Evolutionary conservation across 2,329 filamentous ascomycete species (phyloP), one percentile per base, ranked within the genome.

Genomic region (Trichoderma simmonsii): DNA sequence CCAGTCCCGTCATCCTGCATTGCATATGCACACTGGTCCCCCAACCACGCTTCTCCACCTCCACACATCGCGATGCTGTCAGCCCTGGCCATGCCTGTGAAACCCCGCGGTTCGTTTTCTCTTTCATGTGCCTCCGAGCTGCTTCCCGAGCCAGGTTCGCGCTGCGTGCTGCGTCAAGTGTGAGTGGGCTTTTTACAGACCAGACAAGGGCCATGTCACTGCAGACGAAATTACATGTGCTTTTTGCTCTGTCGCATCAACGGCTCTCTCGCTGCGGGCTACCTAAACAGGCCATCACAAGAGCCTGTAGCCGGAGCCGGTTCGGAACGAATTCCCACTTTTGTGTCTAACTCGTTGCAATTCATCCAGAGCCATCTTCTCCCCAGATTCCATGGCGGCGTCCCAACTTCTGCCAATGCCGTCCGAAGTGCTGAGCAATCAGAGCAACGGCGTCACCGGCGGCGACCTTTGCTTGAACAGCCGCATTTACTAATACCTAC

Each of bases 1-100:
- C 32, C 18, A n/a, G 51, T 54, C 67, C 66, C 28, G 39, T 62
- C 39, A 43, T 57, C 57, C 24, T 70, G 67, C 67, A 62, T 69
- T 69, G 66, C 66, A 69, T 63, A 30, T 63, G 57, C 56, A 39
- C 34, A 36, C 34, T 36, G 34, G 34, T 51, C 43, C 36, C 34
- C 36, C 43, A 57, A 59, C 30, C 30, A 26, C 43, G 48, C 57
- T 62, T 62, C 67, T 39, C 68, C 68, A 48, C 60, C 68, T 64
- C 68, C 68, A 39, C 68, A 71, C 36, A 54, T 48, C 32, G 26
- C 43, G n/a, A 63, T 39, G 15, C 59, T 26, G 59, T 63, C 59
- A 70, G 66, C 67, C 67, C 67, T 70, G 54, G 32, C 26, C 56
- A 39, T 28, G 65, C 51, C 28, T 30, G 34, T 39, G 36, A 39